Evolutionary conservation across 441 rosid species (phyloP).

Genomic region (Croton setiger): DNA sequence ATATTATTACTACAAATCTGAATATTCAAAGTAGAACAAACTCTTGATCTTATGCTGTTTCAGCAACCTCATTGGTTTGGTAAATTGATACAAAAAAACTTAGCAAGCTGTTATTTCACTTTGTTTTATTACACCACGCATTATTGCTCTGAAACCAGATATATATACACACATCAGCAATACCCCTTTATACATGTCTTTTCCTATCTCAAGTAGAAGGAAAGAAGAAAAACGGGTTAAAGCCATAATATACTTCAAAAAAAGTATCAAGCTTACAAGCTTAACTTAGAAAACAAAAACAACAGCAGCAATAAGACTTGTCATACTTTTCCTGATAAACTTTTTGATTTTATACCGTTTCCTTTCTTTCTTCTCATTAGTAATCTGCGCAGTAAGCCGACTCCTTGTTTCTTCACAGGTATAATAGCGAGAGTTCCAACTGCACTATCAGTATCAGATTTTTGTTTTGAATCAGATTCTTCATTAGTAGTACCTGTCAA

Average conservation of each 20-base stretch:
- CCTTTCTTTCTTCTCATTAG: conserved; percentile 70
- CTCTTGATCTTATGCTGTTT: too few species aligned
- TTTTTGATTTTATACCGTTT: conserved; percentile 41
- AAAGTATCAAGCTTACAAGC: not conserved
- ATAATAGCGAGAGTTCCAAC: conserved; percentile 38
- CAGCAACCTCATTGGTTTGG: too few species aligned
- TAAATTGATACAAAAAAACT: not conserved
- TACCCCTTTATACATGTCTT: not conserved
- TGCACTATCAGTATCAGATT: conserved; percentile 16
- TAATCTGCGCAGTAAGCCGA: conserved; percentile 57
- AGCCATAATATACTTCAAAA: not conserved
- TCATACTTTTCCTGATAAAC: conserved; percentile 31
- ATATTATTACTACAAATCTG: too few species aligned
- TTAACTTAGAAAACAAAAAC: not conserved
- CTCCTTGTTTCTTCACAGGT: conserved; percentile 54
- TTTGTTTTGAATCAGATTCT: conserved; percentile 27
- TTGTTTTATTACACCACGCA: not conserved
- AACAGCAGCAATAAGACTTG: not conserved
- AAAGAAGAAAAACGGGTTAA: not conserved
- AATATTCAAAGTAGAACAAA: too few species aligned
- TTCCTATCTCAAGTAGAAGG: not conserved
- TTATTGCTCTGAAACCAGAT: not conserved
- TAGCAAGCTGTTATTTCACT: not conserved
- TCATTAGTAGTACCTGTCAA: conserved; percentile 7
- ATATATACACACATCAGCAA: not conserved